Base-by-base conservation (phyloP, 176 grass and related monocot species). In the Lolium perenne region DNA sequence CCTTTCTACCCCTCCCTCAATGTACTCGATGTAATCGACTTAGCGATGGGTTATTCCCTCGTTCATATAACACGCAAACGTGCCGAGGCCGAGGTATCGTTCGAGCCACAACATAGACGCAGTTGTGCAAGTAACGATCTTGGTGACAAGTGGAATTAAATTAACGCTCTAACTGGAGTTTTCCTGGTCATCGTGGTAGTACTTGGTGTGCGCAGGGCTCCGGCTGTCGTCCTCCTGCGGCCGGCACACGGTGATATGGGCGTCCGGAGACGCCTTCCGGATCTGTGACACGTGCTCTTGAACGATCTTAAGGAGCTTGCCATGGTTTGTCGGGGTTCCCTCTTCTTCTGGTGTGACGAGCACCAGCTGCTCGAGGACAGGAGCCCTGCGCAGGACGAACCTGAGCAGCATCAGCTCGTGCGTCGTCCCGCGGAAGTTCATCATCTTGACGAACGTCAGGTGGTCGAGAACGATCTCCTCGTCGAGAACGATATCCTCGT, bases 371-470 rank as follows among this genome's bases (percentile, higher is more conserved):
- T 96, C 89, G 0, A 96, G 87, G 15, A 57, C 68, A 49, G 60
- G 41, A 40, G 91, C 67, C 50, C 77, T 88, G 0, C 69, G 85
- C 53, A 90, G 13, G 50, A 96, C 23, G 77, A 96, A 88, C 23
- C 74, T 83, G 6, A 86, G 83, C 58, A 95, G 80, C 79, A 38
- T 50, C 41, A 95, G 43, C 87, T 89, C 89, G 46, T n/a, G 12
- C 9, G 1, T 80, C 0, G 78, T 89, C 32, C 89, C 89, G 40
- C 51, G 14, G 41, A 95, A 87, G 78, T 89, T 91, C 15, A 66
- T 76, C 20, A 93, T 38, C 77, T 93, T 92, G 80, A 95, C 49
- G 69, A 86, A 53, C 40, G 62, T 93, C 43, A 93, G 86, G 25
- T 83, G 86, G 59, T 35, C 57, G 6, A 92, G 87, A 25, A 54